Base-by-base conservation (phyloP, 805 yeast genomes). In the Jamesozyma spencerorum region DNA sequence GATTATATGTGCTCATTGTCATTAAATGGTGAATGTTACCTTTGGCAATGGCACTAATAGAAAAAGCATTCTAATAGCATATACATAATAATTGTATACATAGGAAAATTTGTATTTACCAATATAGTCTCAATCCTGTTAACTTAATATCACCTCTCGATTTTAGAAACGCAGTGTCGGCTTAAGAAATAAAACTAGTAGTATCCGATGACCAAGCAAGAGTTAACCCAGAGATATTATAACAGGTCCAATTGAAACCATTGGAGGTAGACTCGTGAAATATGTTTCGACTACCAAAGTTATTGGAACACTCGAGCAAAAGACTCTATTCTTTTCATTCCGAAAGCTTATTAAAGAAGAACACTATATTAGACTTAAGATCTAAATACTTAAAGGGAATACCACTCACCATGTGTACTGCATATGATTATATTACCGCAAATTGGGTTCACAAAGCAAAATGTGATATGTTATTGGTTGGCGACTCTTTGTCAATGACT, bases 401-500 rank as follows among this genome's bases (percentile, higher is more conserved):
- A 2, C 78, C 77, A 12, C 63, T 76, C 27, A 60, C 72, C 3
- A 71, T 71, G 45, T 65, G 87, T n/a, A 90, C 98, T 0, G 94
- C 95, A 0, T 86, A 90, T 58, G 97, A 90, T 56, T 81, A 70
- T 53, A 76, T 88, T 14, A 79, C 95, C 0, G 92, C 79, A 1
- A 65, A 68, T 24, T 66, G 82, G 51, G 94, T 87, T 0, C 79
- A 81, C 18, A 59, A 69, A 14, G 75, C 88, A 0, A 71, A 73
- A 1, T 69, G 77, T 2, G 97, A 90, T 50, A 70, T 80, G 43
- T 68, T 80, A 5, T 69, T 90, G 2, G 79, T 90, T 3, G 98
- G 98, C 3, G 98, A 90, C 60, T 88, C 97, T 0, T 64, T 92
- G 19, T 86, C 96, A 0, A 90, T 87, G 96, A 88, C 85, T 1